phyloP scores from a whole-genome alignment of 2,329 filamentous ascomycete genomes.

The Phyllosticta capitalensis region DNA sequence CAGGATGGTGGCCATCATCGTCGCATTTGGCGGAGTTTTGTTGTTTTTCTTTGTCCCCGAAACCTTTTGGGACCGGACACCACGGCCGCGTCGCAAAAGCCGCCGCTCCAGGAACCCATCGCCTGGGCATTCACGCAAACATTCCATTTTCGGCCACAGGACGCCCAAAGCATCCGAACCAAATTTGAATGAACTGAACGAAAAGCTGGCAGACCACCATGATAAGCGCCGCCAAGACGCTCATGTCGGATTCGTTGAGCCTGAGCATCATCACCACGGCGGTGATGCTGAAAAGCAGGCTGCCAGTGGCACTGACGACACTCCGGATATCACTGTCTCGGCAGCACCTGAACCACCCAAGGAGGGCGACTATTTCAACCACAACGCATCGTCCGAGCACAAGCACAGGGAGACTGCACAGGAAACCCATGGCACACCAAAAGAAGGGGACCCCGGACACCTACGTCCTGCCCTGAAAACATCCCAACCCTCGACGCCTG shows the following conservation, averaged over 20 bases:
- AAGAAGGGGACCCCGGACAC: background rate
- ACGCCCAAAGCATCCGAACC: background rate
- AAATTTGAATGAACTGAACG: background rate
- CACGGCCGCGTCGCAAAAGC: conserved; percentile 35
- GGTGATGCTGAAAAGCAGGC: background rate
- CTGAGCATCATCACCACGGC: background rate
- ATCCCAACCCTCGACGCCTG: background rate
- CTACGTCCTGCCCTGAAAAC: conserved; percentile 5
- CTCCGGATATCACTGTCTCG: background rate
- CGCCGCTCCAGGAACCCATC: conserved; percentile 2
- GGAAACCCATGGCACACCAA: background rate
- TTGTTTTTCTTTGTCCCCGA: conserved; percentile 90
- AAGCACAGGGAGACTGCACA: background rate
- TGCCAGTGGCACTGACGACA: background rate
- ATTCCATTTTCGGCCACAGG: conserved; percentile 12
- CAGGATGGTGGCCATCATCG: conserved; percentile 74
- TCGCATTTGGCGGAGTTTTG: conserved; percentile 58
- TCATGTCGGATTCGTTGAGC: conserved; percentile 49
- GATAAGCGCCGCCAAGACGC: conserved; percentile 22
- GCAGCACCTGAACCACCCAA: background rate
- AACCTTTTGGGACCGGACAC: conserved; percentile 88
- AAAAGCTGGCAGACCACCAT: conserved; percentile 9
- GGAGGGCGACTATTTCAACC: background rate
- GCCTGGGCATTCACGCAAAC: background rate
- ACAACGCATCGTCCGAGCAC: background rate